Evolutionary conservation across 1,284 basidiomycete species (phyloP).

Genomic region (Boletellus deceptivus): DNA sequence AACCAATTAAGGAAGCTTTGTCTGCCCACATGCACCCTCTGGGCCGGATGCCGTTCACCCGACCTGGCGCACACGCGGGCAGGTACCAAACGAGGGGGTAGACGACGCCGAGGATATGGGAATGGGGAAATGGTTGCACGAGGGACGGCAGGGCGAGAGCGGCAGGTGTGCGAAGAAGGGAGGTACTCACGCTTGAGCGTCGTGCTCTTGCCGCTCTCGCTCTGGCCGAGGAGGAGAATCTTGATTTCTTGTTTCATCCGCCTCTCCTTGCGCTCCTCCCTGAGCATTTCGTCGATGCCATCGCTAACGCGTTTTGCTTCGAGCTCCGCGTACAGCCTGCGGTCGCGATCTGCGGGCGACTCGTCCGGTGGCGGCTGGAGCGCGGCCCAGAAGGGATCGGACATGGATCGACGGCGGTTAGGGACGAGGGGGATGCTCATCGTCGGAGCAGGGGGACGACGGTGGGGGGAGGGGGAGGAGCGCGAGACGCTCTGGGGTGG

Average conservation of each 20-base stretch:
- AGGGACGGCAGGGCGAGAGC: slow-evolving; percentile 4
- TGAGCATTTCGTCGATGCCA: slow-evolving; percentile 73
- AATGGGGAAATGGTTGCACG: background rate
- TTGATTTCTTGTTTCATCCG: slow-evolving; percentile 62
- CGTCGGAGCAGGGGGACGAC: slow-evolving; percentile 4
- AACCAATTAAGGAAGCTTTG: slow-evolving; percentile 8
- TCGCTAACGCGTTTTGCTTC: slow-evolving; percentile 73
- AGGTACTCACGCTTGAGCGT: slow-evolving; percentile 75
- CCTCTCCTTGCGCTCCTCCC: slow-evolving; percentile 56
- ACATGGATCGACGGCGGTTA: slow-evolving; percentile 47
- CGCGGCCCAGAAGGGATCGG: slow-evolving; percentile 67
- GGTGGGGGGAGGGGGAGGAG: slow-evolving; percentile 3
- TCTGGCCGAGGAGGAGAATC: slow-evolving; percentile 76
- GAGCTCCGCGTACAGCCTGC: slow-evolving; percentile 58
- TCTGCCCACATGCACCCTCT: background rate
- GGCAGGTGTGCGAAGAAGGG: slow-evolving; percentile 8
- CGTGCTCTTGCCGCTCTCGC: slow-evolving; percentile 79
- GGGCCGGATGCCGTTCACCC: slow-evolving; percentile 1
- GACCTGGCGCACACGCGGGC: background rate
- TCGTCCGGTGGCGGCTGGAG: slow-evolving; percentile 71
- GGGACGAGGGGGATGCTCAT: slow-evolving; percentile 33
- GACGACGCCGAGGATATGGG: background rate
- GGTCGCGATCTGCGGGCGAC: slow-evolving; percentile 58
- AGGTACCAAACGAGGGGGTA: background rate
- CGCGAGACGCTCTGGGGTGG: slow-evolving; percentile 21